Base-by-base conservation (phyloP, 2,329 filamentous ascomycete genomes). In the Pestalotiopsis sp. region DNA sequence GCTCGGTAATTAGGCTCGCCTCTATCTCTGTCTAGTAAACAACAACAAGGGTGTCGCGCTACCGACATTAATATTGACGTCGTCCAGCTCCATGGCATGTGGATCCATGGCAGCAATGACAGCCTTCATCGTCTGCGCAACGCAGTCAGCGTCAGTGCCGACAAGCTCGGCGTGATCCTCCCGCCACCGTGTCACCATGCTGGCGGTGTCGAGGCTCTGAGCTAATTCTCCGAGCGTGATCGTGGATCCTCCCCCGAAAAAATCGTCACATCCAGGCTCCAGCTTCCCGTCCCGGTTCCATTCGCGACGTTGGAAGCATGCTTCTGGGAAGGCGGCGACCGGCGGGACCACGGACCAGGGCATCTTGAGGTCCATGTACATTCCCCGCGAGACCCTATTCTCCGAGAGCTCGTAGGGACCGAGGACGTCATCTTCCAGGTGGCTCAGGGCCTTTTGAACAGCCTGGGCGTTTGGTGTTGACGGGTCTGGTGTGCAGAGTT, bases 311-410 rank as follows among this genome's bases (percentile, higher is more conserved):
- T 77, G 65, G 64, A 80, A 83, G 1, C 73, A 70, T 0, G 66
- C 68, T 69, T 78, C 58, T n/a, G 52, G 31, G 38, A 66, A 66
- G n/a, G 31, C 56, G n/a, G 65, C 14, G 23, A 36, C 9, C 11
- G 39, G 39, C 7, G 56, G 65, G 20, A n/a, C 27, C 0, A 72
- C 71, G 11, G 80, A 49, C 85, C 85, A 88, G 0, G 85, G 85
- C 6, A 87, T 72, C 2, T 70, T 65, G 0, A 87, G 76, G 5
- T 79, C 71, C 4, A 74, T 73, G 70, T 87, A 87, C 64, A 80
- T 73, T 3, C 78, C 73, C 2, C 77, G 73, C 0, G 78, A 76
- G 3, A 84, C 52, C 1, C 69, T 68, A 66, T 84, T 87, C 0
- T 81, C 79, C 0, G 75, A 75, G 2, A 76, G 64, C 25, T 77